Evolutionary conservation across 768 basidiomycete genomes (phyloP), one percentile per base, ranked within the genome.

Genomic region (Leccinum subgranulosum): DNA sequence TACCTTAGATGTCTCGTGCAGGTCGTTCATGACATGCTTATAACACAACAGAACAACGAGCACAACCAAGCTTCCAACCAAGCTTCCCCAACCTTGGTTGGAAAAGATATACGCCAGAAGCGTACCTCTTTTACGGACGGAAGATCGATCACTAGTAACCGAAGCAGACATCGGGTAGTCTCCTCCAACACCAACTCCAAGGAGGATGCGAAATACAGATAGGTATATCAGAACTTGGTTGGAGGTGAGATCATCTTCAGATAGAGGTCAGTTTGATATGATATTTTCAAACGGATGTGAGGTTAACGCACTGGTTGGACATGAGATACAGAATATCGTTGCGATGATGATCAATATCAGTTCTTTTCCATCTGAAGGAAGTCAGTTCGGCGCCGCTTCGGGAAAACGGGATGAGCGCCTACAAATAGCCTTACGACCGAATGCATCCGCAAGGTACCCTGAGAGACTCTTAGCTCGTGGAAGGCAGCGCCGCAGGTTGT

Each of bases 81-180:
- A 78, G 43, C 78, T 83, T 28, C 90, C 89, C 87, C 88, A 90
- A 11, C 89, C 90, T 69, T 90, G 86, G 68, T 85, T 86, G 0
- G 86, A 78, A 63, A 90, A 90, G 62, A 89, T 87, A 66, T 87
- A 89, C 21, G 84, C 78, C n/a, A 92, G 78, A 72, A 92, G 78
- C 0, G 85, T 86, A 0, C 90, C 90, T 15, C 87, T 80, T 51
- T 87, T 84, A 36, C 82, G 76, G 39, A 90, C 66, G 59, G 80
- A 80, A 6, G 88, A 79, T 12, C 87, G 79, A 63, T 92, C 89
- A 6, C 81, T 82, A 8, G 86, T 82, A 56, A 90, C 75, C 10
- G 81, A 81, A 0, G 88, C 87, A 11, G 81, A 84, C 87, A 90
- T 86, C 2, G 88, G 87, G 65, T 90, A 90, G 69, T 90, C 90